Evolutionary conservation across 352 stramenopile genomes (phyloP).

Genomic region (Pythium apleroticum): DNA sequence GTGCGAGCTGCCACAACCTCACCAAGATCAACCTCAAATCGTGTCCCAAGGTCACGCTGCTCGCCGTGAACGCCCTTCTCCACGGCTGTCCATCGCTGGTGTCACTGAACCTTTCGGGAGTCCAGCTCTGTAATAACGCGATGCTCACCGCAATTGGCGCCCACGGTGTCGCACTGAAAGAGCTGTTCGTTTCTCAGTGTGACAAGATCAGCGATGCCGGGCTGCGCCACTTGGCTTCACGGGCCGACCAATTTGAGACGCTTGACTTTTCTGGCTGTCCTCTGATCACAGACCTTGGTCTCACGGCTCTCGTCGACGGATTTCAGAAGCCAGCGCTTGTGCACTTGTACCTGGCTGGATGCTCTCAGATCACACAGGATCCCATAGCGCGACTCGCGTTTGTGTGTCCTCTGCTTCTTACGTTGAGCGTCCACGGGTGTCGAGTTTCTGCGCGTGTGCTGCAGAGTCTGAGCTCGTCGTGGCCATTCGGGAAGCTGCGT

Average conservation of each 20-base stretch:
- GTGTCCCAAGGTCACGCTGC: conserved; percentile 80
- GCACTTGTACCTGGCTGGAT: conserved; percentile 63
- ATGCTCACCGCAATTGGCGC: conserved; percentile 51
- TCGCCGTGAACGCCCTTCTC: conserved; percentile 61
- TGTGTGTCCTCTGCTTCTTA: conserved; percentile 64
- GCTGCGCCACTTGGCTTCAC: conserved; percentile 44
- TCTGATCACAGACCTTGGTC: conserved; percentile 50
- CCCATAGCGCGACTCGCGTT: conserved; percentile 57
- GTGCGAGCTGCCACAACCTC: conserved; percentile 48
- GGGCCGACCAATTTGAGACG: conserved; percentile 60
- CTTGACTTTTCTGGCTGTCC: conserved; percentile 60
- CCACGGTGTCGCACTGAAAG: conserved; percentile 33
- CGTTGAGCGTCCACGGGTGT: conserved; percentile 67
- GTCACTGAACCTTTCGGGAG: conserved; percentile 54
- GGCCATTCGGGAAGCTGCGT: conserved; percentile 55
- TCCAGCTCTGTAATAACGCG: conserved; percentile 58
- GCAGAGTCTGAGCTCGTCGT: conserved; percentile 62
- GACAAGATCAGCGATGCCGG: conserved; percentile 61
- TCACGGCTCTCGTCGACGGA: conserved; percentile 52
- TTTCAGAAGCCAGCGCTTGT: conserved; percentile 52
- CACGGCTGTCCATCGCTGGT: conserved; percentile 47
- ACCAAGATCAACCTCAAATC: conserved; percentile 72
- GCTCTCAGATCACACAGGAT: conserved; percentile 63
- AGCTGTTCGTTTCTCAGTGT: conserved; percentile 64
- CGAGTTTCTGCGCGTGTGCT: conserved; percentile 58